Conservation (phyloP, 108 stramenopile genomes). For the Nitzschia palea region DNA sequence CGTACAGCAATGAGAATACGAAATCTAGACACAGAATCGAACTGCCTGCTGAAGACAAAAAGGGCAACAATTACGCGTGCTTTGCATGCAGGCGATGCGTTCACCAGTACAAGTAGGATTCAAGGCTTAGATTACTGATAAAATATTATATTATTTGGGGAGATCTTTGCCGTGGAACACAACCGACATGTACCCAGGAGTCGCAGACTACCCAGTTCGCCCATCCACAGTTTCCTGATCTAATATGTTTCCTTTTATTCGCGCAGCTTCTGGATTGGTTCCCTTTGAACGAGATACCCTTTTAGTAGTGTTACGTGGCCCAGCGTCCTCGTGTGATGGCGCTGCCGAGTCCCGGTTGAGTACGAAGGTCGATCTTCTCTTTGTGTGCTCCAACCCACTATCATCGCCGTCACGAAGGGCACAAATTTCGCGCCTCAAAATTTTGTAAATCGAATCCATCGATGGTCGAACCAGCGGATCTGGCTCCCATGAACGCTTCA, state of each 20-base stretch:
- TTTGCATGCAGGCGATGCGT: too few relatives aligned
- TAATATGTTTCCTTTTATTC: conserved; percentile 26
- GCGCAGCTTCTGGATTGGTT: conserved; percentile 14
- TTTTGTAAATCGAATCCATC: conserved; percentile 64
- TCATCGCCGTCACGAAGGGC: conserved; percentile 57
- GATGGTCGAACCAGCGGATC: conserved; percentile 65
- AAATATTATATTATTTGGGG: not conserved
- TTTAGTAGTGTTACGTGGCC: not conserved
- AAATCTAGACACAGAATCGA: too few relatives aligned
- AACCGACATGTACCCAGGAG: not conserved
- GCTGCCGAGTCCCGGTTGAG: conserved; percentile 33
- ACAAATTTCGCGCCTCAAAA: conserved; percentile 49
- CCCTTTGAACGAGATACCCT: not conserved
- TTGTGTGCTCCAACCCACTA: conserved; percentile 48
- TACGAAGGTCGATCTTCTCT: conserved; percentile 54
- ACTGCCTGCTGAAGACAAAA: too few relatives aligned
- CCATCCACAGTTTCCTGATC: conserved; percentile 15
- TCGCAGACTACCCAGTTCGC: conserved; percentile 3
- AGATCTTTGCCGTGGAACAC: not conserved
- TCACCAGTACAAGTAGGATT: not conserved
- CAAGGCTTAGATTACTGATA: not conserved
- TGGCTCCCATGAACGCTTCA: conserved; percentile 69
- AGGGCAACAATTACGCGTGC: too few relatives aligned
- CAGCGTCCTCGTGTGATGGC: conserved; percentile 19
- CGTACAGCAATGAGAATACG: too few relatives aligned